phyloP scores from a whole-genome alignment of 306 rosid genomes.

The Inga oerstediana region DNA sequence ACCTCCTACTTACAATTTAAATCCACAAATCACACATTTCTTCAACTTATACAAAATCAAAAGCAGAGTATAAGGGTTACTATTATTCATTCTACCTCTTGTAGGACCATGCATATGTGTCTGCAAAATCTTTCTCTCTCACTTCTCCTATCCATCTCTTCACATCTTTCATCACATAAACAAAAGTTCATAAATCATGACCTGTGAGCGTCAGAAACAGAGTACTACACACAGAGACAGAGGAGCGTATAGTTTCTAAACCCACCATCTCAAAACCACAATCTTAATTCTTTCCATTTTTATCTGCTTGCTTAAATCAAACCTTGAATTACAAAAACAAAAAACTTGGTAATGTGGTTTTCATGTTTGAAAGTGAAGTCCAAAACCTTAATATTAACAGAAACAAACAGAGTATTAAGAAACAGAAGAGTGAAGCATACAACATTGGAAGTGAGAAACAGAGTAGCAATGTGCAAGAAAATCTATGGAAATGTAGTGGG shows the following conservation, averaged over 20 bases:
- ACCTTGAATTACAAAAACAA: neutral
- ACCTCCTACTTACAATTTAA: constrained; percentile 58
- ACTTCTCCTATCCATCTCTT: constrained; percentile 83
- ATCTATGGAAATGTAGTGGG: neutral
- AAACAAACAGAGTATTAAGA: neutral
- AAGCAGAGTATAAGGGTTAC: neutral
- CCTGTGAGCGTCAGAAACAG: neutral
- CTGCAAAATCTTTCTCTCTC: constrained; percentile 71
- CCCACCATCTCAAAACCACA: too few relatives aligned
- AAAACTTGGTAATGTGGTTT: neutral
- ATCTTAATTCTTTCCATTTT: too few relatives aligned
- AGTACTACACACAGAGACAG: neutral
- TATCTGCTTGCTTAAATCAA: neutral
- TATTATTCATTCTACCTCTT: constrained; percentile 60
- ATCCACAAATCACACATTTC: neutral
- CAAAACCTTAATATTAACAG: neutral
- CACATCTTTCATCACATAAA: constrained; percentile 49
- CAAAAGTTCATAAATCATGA: neutral
- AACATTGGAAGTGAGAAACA: neutral
- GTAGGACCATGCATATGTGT: constrained; percentile 81
- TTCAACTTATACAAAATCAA: constrained; percentile 1
- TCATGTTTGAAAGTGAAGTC: neutral
- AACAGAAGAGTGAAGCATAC: neutral
- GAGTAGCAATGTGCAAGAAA: neutral
- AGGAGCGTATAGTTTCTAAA: too few relatives aligned